Evolutionary conservation across 2,329 filamentous ascomycete genomes (phyloP).

Genomic region (Eutypella sp.): DNA sequence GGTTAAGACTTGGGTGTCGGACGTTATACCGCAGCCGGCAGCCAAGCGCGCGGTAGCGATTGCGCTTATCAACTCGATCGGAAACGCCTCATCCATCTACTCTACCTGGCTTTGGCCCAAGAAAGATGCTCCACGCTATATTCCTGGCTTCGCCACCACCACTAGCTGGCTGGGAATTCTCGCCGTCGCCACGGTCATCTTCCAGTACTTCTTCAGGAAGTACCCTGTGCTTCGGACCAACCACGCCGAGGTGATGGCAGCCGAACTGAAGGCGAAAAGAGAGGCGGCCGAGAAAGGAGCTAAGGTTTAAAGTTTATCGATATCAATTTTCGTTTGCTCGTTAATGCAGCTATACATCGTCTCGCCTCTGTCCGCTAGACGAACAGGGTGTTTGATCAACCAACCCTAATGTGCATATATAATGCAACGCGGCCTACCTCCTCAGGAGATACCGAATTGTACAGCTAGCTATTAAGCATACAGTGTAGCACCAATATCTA

Average conservation of each 20-base stretch:
- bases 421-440: too few species aligned
- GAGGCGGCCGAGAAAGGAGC: neutral
- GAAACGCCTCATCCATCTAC: slow-evolving; percentile 9
- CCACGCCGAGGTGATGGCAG: slow-evolving; percentile 1
- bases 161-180: slow-evolving; percentile 14
- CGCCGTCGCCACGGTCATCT: slow-evolving; percentile 4
- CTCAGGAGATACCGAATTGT: too few species aligned
- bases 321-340: neutral
- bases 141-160: slow-evolving; percentile 9
- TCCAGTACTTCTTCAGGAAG: slow-evolving; percentile 12
- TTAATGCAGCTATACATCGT: too few species aligned
- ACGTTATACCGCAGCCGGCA: slow-evolving; percentile 15
- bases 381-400: too few species aligned
- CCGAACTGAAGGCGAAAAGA: slow-evolving; percentile 3
- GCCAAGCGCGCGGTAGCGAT: slow-evolving; percentile 10
- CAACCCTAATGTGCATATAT: too few species aligned
- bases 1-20: slow-evolving; percentile 17
- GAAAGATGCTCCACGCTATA: slow-evolving; percentile 6
- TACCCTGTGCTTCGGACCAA: slow-evolving; percentile 4
- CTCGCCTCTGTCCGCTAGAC: too few species aligned
- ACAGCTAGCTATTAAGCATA: too few species aligned
- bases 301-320: neutral
- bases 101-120: slow-evolving; percentile 6
- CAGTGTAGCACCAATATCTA: too few species aligned
- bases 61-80: slow-evolving; percentile 10